phyloP scores from a whole-genome alignment of 495 filamentous ascomycete species.

The Neurospora intermedia region DNA sequence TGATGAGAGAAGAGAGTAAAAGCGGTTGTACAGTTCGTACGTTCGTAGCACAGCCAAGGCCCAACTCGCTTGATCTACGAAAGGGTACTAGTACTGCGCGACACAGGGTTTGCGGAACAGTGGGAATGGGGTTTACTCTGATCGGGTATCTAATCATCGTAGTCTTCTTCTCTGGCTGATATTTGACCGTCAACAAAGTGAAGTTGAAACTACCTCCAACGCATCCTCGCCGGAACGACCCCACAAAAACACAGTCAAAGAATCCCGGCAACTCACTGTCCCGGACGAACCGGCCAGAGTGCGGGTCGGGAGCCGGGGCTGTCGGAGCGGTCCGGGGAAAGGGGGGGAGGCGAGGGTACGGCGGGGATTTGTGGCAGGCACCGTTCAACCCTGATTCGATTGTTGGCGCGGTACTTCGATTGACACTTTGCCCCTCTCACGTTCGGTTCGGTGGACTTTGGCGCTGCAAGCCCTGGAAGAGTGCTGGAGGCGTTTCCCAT shows the following conservation, averaged over 20 bases:
- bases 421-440: too few relatives aligned
- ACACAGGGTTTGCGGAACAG: background rate
- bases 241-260: background rate
- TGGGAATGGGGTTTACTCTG: background rate
- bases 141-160: too few relatives aligned
- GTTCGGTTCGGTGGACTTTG: too few relatives aligned
- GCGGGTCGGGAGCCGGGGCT: background rate
- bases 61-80: background rate
- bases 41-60: background rate
- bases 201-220: background rate
- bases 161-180: background rate
- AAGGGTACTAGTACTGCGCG: background rate
- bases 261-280: background rate
- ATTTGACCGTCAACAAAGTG: background rate
- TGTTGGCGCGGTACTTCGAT: too few relatives aligned
- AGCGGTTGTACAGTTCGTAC: background rate
- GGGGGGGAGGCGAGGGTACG: background rate
- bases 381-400: too few relatives aligned
- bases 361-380: background rate
- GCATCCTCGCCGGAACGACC: background rate
- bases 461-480: too few relatives aligned
- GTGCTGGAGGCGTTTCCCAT: too few relatives aligned
- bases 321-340: background rate
- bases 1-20: background rate
- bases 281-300: background rate